Evolutionary conservation across 2,329 filamentous ascomycete species (phyloP), one percentile per base, ranked within the genome.

Genomic region (Pseudogymnoascus sp.): DNA sequence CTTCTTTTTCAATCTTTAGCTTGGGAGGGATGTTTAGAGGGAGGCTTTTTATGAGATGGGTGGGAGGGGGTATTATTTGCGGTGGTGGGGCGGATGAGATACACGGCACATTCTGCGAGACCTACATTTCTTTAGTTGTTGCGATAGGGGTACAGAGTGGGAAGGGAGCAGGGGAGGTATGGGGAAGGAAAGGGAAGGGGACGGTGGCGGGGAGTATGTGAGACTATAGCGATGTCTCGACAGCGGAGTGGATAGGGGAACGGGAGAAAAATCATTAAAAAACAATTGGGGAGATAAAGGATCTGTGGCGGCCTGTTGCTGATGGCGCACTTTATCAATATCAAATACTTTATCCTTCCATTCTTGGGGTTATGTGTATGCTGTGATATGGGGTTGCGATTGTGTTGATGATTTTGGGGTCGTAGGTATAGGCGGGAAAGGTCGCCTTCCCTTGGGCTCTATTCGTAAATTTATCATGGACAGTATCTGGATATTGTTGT

Each of bases 291-390:
- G 46, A 31, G 46, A 16, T 53, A 53, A 53, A 31, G 46, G 31
- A 53, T 53, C 24, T 31, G 46, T 53, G 26, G 46, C 46, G 26
- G 46, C 46, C 46, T 31, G 24, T 11, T 53, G 26, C 46, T n/a
- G n/a, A 31, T n/a, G 26, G 4, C 14, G 46, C 46, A 24, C 14
- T n/a, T 56, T 56, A 56, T 56, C 10, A 56, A 56, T 56, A 56
- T 56, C 50, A 56, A 56, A 11, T 33, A 56, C 50, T 56, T 56
- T 56, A 56, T 56, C 50, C 50, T 33, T 56, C 50, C 50, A 56
- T 41, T 10, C 6, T n/a, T 14, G 5, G 7, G 5, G 5, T 41
- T 37, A 3, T 31, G 4, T 33, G n/a, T 16, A 11, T 56, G 50
- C 11, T 50, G n/a, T 56, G 26, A 19, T 33, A 7, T 16, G 41